These are phyloP conservation scores for Nemania serpens DNA, from an alignment of 2,329 filamentous ascomycete genomes.

Conservation along the genomic window DNA sequence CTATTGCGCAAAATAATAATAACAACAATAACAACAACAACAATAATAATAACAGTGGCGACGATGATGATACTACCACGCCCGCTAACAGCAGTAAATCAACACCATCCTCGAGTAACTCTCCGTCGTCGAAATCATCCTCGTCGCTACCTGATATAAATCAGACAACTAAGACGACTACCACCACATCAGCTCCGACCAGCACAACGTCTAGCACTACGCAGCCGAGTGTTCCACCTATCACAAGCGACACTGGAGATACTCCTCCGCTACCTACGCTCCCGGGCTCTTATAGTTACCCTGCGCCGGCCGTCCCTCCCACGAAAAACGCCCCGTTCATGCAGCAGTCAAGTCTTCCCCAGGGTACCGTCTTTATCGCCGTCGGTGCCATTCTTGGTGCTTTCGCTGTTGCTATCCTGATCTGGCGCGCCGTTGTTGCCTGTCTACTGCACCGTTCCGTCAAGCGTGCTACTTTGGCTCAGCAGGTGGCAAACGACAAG, in stretches of 20 bases:
- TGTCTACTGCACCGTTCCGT: conserved; percentile 93
- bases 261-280: conserved; percentile 54
- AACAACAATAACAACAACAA: conserved; percentile 14
- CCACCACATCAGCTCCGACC: conserved; percentile 24
- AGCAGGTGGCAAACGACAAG: conserved; percentile 73
- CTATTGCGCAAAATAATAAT: conserved; percentile 33
- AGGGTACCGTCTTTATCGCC: conserved; percentile 95
- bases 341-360: conserved; percentile 81
- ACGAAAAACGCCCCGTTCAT: conserved; percentile 88
- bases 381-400: conserved; percentile 88
- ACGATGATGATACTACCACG: conserved; percentile 18
- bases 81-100: conserved; percentile 11
- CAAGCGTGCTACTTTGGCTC: conserved; percentile 78
- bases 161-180: conserved; percentile 23
- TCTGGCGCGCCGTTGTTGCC: conserved; percentile 86
- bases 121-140: conserved; percentile 12
- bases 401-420: conserved; percentile 77
- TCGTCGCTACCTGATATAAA: conserved; percentile 23
- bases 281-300: conserved; percentile 64
- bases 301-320: conserved; percentile 77
- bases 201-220: conserved; percentile 23
- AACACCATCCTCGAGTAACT: conserved; percentile 3
- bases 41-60: conserved; percentile 6
- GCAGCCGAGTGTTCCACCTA: conserved; percentile 21
- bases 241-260: conserved; percentile 17